Evolutionary conservation across 257 asterid species (phyloP), one percentile per base, ranked within the genome.

Genomic region (Voacanga thouarsii): DNA sequence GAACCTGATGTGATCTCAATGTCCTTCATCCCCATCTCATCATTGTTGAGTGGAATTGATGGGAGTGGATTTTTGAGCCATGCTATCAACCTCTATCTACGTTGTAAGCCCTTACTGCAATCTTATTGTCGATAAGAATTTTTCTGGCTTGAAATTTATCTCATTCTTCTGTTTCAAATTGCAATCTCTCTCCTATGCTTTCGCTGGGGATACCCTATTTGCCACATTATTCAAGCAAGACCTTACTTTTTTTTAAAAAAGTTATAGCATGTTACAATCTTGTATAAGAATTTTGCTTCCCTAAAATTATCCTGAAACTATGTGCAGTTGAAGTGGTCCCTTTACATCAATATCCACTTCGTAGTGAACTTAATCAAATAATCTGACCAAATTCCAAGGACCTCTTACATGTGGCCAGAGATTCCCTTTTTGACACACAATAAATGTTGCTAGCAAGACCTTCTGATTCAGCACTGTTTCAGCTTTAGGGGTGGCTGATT

Each of bases 41-140:
- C 97, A 28, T 92, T 91, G 65, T 85, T 89, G 88, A 91, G 77
- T 64, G 97, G 97, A 84, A 83, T 88, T 75, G 92, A 91, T 65
- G 97, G 97, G 76, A 91, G 92, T 82, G 97, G 94, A 80, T 91
- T 91, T 84, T 78, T 91, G 78, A 89, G 92, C 71, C 97, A 91
- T 60, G 97, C 97, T 81, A 91, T 89, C 83, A 91, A 91, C 75
- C 86, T 91, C 71, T 91, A 91, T 83, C 85, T 91, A 78, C 94
- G 97, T 21, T 90, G 97, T 91, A 90, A 91, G 94, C 71, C 77
- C 63, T 33, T 14, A 72, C 30, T 72, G 41, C 44, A 66, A 3
- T 83, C 70, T 19, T 60, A 56, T 57, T 74, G 59, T 30, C 68
- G 43, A 73, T 24, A 44, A 12, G 28, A 23, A n/a, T 66, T 51